Percentiles rank a stretch among this genome's conserved stretches.
phyloP scores from a whole-genome alignment of 345 rosid species.

The Pistacia atlantica region DNA sequence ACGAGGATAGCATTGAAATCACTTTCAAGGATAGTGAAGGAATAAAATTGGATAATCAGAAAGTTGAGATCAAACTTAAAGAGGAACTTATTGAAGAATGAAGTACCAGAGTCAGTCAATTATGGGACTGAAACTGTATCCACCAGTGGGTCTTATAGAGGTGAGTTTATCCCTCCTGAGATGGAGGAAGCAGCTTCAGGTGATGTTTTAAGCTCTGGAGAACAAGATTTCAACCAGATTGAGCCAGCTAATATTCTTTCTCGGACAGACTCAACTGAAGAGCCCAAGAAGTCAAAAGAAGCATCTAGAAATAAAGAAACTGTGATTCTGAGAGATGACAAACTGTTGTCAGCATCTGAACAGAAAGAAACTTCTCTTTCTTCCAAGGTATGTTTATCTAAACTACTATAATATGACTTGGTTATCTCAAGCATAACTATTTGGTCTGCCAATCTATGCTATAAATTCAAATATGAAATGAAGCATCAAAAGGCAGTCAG shows the following conservation, averaged over 20 bases:
- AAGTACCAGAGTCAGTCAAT: constrained; percentile 29
- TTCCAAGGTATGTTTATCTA: constrained; percentile 44
- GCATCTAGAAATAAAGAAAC: constrained; percentile 21
- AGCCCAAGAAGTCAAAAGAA: constrained; percentile 19
- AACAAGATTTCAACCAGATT: constrained; percentile 11
- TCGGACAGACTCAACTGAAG: constrained; percentile 16
- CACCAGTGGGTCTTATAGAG: constrained; percentile 16
- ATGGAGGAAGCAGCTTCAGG: constrained; percentile 24
- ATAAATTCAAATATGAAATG: constrained; percentile 5
- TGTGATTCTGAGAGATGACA: constrained; percentile 23
- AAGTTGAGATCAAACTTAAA: constrained; percentile 43
- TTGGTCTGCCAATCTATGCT: background rate
- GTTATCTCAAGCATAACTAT: background rate
- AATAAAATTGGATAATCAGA: constrained; percentile 43
- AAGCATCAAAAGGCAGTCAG: constrained; percentile 1
- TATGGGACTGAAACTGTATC: constrained; percentile 21
- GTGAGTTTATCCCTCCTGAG: constrained; percentile 13
- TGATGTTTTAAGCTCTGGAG: constrained; percentile 21
- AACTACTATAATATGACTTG: background rate
- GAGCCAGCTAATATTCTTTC: constrained; percentile 7
- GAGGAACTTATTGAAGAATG: constrained; percentile 30
- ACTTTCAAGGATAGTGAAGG: constrained; percentile 30
- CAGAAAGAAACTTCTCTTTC: constrained; percentile 20
- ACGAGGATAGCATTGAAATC: constrained; percentile 20
- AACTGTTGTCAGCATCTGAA: constrained; percentile 9